Evolutionary conservation across 331 rosid genomes (phyloP), one percentile per base, ranked within the genome.

Genomic region (Quercus lobata): DNA sequence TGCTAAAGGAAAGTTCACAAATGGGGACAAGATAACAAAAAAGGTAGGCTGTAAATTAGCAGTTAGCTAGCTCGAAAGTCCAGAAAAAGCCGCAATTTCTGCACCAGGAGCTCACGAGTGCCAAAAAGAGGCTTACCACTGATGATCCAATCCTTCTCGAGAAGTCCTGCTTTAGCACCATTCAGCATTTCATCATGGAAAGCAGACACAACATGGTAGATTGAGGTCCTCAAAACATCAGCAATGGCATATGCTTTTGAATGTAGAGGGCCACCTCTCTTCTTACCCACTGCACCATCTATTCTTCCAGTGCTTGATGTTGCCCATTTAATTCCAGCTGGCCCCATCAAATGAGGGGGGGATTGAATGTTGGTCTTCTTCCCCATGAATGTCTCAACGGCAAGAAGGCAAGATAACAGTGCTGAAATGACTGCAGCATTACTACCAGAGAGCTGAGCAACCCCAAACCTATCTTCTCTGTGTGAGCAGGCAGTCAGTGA

Each of bases 381-480:
- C 80, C 98, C 99, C 98, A 91, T 91, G 85, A 86, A 87, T 49
- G 88, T 81, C 83, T 96, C 99, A 73, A 93, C 88, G 55, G 98
- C 97, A 80, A 91, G 97, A 77, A 96, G 97, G 77, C 97, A 92
- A 70, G 99, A 93, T 77, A 91, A 66, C 82, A 96, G 86, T 1
- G 94, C 90, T 10, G 97, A 90, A 71, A 89, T 79, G 53, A 89
- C 99, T 2, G 91, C 83, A 12, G 97, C 97, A 52, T 96, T 96
- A 74, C 98, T 91, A 54, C 99, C 97, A 0, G 94, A 90, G 74
- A 93, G 96, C 87, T 96, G 98, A 74, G 98, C 97, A 72, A 88
- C 94, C 53, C 99, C 99, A 11, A 72, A 96, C 79, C 92, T 88
- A 74, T 96, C 99, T 72, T 96, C 99, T 60, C 58, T 76, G 17